phyloP scores from a whole-genome alignment of 1,284 basidiomycete genomes.

The Cystobasidium pallidum region DNA sequence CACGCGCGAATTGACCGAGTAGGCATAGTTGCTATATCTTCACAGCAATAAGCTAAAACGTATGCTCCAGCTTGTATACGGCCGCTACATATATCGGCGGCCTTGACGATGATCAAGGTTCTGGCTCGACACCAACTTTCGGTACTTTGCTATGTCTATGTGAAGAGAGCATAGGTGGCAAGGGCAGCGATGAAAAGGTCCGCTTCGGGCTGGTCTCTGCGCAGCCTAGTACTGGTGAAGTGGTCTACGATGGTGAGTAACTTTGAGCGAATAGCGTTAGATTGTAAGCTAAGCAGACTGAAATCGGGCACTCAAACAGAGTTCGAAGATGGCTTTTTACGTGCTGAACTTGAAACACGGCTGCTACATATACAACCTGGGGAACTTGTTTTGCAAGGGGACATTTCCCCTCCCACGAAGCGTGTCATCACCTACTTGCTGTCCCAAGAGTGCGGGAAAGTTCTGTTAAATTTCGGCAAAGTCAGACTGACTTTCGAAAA shows the following conservation, averaged over 20 bases:
- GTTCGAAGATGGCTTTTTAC: conserved; percentile 70
- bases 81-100: conserved; percentile 70
- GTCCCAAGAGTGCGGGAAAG: conserved; percentile 57
- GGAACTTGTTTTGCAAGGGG: conserved; percentile 72
- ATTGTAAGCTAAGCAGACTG: too few species aligned
- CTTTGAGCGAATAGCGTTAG: background rate
- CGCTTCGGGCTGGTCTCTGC: conserved; percentile 76
- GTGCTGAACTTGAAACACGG: conserved; percentile 87
- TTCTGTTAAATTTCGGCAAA: background rate
- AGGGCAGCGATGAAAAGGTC: conserved; percentile 65
- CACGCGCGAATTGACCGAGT: conserved; percentile 73
- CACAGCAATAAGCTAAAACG: background rate
- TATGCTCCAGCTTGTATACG: conserved; percentile 47
- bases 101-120: conserved; percentile 64
- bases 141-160: conserved; percentile 64
- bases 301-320: background rate
- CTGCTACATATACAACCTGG: conserved; percentile 80
- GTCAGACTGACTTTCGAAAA: background rate
- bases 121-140: conserved; percentile 60
- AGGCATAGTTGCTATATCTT: background rate
- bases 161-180: conserved; percentile 65
- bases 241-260: conserved; percentile 80
- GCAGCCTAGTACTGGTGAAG: conserved; percentile 83
- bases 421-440: conserved; percentile 59
- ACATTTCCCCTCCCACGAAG: conserved; percentile 44